Conservation (phyloP, 352 stramenopile genomes). For the Pythium dissimile region DNA sequence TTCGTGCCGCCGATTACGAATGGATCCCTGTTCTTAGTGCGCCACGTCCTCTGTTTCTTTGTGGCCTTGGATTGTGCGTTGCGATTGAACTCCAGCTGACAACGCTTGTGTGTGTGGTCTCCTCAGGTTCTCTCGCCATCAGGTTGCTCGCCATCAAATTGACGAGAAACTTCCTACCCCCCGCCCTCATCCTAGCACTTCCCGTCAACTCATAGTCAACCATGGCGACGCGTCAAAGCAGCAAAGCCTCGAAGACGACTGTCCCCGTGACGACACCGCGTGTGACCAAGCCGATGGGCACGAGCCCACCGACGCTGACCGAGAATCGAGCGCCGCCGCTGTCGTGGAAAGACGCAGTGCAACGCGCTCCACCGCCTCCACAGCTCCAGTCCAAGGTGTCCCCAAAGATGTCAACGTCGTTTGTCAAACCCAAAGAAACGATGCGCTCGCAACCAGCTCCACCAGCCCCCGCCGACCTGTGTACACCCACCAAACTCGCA, state of each 20-base stretch:
- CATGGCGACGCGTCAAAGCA: slow-evolving; percentile 10
- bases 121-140: background rate
- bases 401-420: background rate
- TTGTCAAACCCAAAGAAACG: slow-evolving; percentile 7
- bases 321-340: slow-evolving; percentile 19
- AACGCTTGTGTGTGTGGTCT: background rate
- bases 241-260: slow-evolving; percentile 5
- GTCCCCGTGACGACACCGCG: background rate
- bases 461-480: slow-evolving; percentile 9
- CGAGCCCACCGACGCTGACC: slow-evolving; percentile 1
- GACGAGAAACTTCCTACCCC: too few relatives aligned
- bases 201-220: background rate
- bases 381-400: slow-evolving; percentile 2
- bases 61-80: background rate
- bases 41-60: background rate
- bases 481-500: slow-evolving; percentile 27
- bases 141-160: too few relatives aligned
- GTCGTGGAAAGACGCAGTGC: slow-evolving; percentile 41
- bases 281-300: slow-evolving; percentile 2
- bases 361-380: slow-evolving; percentile 22
- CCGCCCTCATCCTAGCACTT: too few relatives aligned
- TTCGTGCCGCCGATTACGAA: background rate
- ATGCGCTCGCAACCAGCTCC: background rate
- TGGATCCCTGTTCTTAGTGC: background rate
- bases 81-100: background rate